These are phyloP conservation scores for Pyricularia sp. DNA, from an alignment of 2,329 filamentous ascomycete genomes.

Conservation along the genomic window DNA sequence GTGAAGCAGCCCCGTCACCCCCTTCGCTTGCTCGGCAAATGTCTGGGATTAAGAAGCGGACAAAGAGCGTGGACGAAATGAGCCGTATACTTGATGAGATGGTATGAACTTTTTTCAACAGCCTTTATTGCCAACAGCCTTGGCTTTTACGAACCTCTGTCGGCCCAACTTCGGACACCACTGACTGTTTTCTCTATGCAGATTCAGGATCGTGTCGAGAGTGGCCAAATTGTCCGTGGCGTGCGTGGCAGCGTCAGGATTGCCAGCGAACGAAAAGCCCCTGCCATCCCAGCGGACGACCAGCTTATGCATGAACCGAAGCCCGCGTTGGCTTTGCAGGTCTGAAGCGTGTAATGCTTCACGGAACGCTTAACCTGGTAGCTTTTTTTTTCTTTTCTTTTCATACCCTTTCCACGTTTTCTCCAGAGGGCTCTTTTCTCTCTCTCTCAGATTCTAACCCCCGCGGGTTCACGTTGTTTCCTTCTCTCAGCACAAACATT, in stretches of 20 bases:
- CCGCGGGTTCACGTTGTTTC: slow-evolving; percentile 14
- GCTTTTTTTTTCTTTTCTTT: slow-evolving; percentile 11
- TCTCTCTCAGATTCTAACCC: slow-evolving; percentile 17
- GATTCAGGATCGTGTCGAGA: slow-evolving; percentile 77
- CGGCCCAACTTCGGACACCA: neutral
- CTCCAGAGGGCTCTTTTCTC: slow-evolving; percentile 6
- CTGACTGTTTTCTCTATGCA: neutral
- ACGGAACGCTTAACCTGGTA: neutral
- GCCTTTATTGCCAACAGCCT: neutral
- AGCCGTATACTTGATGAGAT: slow-evolving; percentile 91
- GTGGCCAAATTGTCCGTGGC: slow-evolving; percentile 60
- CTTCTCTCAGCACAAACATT: neutral
- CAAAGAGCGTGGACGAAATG: slow-evolving; percentile 80
- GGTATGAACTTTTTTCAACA: slow-evolving; percentile 21
- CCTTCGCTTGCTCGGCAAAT: slow-evolving; percentile 16
- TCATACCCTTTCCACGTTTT: slow-evolving; percentile 5
- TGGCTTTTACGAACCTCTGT: neutral
- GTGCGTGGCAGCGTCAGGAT: slow-evolving; percentile 58
- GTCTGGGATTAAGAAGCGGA: slow-evolving; percentile 35
- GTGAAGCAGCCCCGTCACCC: slow-evolving; percentile 15
- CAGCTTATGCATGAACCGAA: neutral
- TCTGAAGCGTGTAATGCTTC: neutral
- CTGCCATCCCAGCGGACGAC: neutral
- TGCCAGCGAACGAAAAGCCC: slow-evolving; percentile 31
- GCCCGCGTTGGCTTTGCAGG: neutral